A percentile compares a stretch with the other conserved stretches of the same genome.
These are phyloP conservation scores for Escallonia rubra DNA, from an alignment of 129 eudicot species.

Conservation along the genomic window DNA sequence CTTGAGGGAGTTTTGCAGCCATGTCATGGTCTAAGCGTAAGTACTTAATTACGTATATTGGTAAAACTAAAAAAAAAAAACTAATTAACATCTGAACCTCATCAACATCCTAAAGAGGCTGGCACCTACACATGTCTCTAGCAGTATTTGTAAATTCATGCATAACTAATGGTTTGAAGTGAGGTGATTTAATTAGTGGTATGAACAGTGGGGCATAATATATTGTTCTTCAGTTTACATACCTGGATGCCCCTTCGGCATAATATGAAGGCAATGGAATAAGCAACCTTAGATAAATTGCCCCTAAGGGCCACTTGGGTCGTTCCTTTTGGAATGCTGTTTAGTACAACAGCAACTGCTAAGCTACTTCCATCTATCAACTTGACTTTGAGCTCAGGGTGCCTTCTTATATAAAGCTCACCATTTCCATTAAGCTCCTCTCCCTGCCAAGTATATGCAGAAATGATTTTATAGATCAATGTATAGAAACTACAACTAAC, in stretches of 20 bases:
- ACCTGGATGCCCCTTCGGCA: slow-evolving; percentile 77
- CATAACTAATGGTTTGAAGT: too few species aligned
- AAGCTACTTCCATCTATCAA: slow-evolving; percentile 64
- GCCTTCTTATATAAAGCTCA: slow-evolving; percentile 35
- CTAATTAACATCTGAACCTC: neutral
- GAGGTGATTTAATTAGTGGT: too few species aligned
- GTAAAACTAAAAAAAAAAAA: too few species aligned
- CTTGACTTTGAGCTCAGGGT: slow-evolving; percentile 55
- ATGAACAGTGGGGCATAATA: neutral
- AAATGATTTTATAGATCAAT: too few species aligned
- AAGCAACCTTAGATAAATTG: slow-evolving; percentile 46
- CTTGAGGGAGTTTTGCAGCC: too few species aligned
- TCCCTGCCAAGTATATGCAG: slow-evolving; percentile 19
- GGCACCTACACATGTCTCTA: too few species aligned
- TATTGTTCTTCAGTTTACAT: neutral
- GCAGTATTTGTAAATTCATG: too few species aligned
- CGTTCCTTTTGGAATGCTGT: slow-evolving; percentile 49
- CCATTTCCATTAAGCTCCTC: slow-evolving; percentile 50
- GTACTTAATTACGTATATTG: too few species aligned
- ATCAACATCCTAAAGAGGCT: too few species aligned
- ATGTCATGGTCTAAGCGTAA: too few species aligned
- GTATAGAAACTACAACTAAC: too few species aligned
- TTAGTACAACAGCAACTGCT: slow-evolving; percentile 55
- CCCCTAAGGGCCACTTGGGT: slow-evolving; percentile 34
- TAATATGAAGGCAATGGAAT: slow-evolving; percentile 44